phyloP scores from a whole-genome alignment of 805 yeast genomes.

The Wickerhamomyces pijperi region DNA sequence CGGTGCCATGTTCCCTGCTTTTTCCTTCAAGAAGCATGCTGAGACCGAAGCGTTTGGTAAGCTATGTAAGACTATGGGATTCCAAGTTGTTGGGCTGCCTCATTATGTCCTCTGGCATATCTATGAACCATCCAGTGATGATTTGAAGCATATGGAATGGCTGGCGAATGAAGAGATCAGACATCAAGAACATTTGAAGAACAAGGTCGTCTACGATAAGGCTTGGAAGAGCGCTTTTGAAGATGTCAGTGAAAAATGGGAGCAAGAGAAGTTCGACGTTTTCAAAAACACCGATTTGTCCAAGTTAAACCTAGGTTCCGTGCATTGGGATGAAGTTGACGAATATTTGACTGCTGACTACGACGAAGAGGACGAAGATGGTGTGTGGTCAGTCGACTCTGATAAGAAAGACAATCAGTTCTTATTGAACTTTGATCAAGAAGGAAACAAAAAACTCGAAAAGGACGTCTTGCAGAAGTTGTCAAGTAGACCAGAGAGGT shows the following conservation, averaged over 20 bases:
- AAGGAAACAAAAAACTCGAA: constrained; percentile 13
- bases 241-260: constrained; percentile 68
- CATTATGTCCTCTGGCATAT: constrained; percentile 96
- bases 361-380: constrained; percentile 11
- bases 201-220: constrained; percentile 53
- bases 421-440: constrained; percentile 10
- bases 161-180: constrained; percentile 73
- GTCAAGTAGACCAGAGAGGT: constrained; percentile 10
- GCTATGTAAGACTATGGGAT: constrained; percentile 78
- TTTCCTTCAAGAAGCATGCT: constrained; percentile 91
- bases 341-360: constrained; percentile 16
- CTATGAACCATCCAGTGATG: constrained; percentile 92
- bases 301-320: constrained; percentile 34
- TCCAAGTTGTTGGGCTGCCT: constrained; percentile 78
- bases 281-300: constrained; percentile 68
- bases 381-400: not conserved
- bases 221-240: constrained; percentile 73
- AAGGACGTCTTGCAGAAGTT: constrained; percentile 12
- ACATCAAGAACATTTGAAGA: constrained; percentile 47
- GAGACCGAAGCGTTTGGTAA: constrained; percentile 97
- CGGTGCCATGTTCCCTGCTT: constrained; percentile 95
- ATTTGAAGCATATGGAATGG: constrained; percentile 80
- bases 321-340: constrained; percentile 64
- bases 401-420: constrained; percentile 11
- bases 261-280: constrained; percentile 53